Evolutionary conservation across 164 flowering plant genomes (phyloP), one percentile per base, ranked within the genome.

Genomic region (Chimonanthus praecox): DNA sequence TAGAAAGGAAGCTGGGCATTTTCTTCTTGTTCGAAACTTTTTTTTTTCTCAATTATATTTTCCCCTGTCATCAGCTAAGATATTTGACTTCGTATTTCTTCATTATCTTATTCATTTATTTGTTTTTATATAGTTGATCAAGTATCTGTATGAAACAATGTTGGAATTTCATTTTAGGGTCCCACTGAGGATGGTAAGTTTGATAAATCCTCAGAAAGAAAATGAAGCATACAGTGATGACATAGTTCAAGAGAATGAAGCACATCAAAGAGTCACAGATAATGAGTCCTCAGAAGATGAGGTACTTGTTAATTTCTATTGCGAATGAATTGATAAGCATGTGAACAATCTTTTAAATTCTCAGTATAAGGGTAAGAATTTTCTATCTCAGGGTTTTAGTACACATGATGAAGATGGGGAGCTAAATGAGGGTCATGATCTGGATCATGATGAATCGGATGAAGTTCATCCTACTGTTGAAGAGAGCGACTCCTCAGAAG

Each of bases 401-500:
- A 21, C 46, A n/a, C 58, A 9, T 51, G 58, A 47, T 13, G 8
- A 11, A 18, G 7, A 5, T 60, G 71, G 20, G 7, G 47, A 18
- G 4, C n/a, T 45, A 15, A 21, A 43, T 45, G 43, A 47, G 71
- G 71, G 13, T 67, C 7, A 54, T 58, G 58, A 21, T 44, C 67
- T 69, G 58, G 79, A 71, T 44, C 51, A 21, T 5, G 81, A 75
- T 49, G 79, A 74, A 33, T 74, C 58, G 49, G 72, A 13, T 62
- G 82, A 74, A 46, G 43, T 64, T 4, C 8, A 64, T 74, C 63
- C 45, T 3, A 43, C 49, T 33, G 80, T 68, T 50, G 82, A 80
- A 77, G 85, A 84, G 80, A 84, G 87, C 64, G 87, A 84, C 74
- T 84, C 85, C 33, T 84, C 87, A n/a, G 87, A 84, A 74, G 87